phyloP scores from a whole-genome alignment of 139 green algal genomes.

The Chlorella ohadii region DNA sequence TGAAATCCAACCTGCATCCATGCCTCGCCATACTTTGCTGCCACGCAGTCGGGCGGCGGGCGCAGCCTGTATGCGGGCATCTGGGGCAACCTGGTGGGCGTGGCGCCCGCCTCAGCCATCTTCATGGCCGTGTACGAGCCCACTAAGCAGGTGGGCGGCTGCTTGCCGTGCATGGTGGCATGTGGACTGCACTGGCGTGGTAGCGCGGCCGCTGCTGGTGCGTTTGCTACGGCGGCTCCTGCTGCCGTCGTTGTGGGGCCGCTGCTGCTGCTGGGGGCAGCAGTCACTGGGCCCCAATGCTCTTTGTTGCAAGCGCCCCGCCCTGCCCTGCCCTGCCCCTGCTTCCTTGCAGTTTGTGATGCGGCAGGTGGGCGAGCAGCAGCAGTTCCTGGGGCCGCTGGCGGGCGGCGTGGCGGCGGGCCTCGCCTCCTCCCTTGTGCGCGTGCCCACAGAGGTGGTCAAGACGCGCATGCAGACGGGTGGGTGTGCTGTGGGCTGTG shows the following conservation, averaged over 20 bases:
- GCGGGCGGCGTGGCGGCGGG: constrained; percentile 76
- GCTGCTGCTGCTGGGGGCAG: not conserved
- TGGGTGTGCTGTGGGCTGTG: constrained; percentile 13
- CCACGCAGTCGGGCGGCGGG: constrained; percentile 67
- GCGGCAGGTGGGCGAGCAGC: constrained; percentile 48
- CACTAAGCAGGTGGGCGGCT: constrained; percentile 65
- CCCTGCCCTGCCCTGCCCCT: not conserved
- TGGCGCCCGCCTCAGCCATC: constrained; percentile 90
- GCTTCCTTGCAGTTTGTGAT: constrained; percentile 44
- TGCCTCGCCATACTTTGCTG: no score
- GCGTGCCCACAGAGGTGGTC: constrained; percentile 97
- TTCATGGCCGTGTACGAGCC: constrained; percentile 97
- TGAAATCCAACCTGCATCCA: no score
- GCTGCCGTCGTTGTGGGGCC: not conserved
- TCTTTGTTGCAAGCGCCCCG: no score
- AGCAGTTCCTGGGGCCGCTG: constrained; percentile 63
- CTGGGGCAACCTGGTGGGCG: constrained; percentile 86
- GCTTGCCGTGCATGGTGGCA: no score
- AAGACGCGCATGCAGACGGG: constrained; percentile 96
- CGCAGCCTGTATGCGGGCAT: constrained; percentile 89
- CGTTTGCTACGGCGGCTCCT: no score
- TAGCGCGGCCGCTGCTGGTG: not conserved
- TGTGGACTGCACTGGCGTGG: no score
- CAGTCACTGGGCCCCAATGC: no score
- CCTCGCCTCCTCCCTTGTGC: constrained; percentile 84